Conservation (phyloP, 192 early-diverging fungal species). For the Glomus cerebriforme region DNA sequence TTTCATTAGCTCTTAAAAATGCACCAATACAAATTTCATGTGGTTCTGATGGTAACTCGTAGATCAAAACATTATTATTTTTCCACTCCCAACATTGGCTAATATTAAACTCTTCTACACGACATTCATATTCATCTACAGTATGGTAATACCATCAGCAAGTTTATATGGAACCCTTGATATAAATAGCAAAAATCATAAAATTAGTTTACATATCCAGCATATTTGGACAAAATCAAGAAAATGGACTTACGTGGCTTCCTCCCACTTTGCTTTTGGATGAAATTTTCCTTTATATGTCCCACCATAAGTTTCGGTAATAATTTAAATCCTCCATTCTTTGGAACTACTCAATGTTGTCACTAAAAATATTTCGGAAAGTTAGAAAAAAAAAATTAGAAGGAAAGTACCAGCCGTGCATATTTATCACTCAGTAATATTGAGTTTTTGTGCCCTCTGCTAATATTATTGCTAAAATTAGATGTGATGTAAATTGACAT, state of each 20-base stretch:
- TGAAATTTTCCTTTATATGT: slow-evolving; percentile 16
- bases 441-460: too few relatives aligned
- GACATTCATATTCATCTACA: slow-evolving; percentile 14
- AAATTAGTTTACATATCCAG: too few relatives aligned
- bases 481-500: too few relatives aligned
- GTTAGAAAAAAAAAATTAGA: slow-evolving; percentile 30
- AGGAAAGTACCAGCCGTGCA: too few relatives aligned
- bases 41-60: slow-evolving; percentile 19
- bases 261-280: slow-evolving; percentile 16
- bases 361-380: not conserved
- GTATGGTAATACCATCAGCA: slow-evolving; percentile 4
- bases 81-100: slow-evolving; percentile 10
- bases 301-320: slow-evolving; percentile 21
- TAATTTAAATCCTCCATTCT: slow-evolving; percentile 4
- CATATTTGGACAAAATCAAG: not conserved
- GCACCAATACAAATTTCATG: slow-evolving; percentile 5
- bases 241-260: slow-evolving; percentile 27
- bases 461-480: too few relatives aligned
- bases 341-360: slow-evolving; percentile 13
- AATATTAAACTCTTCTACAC: slow-evolving; percentile 8
- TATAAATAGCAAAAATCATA: too few relatives aligned
- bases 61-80: not conserved
- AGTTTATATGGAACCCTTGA: slow-evolving; percentile 17
- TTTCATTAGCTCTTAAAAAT: not conserved
- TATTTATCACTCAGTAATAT: too few relatives aligned